Conservation (phyloP, 257 asterid species). For the Nicotiana attenuata region DNA sequence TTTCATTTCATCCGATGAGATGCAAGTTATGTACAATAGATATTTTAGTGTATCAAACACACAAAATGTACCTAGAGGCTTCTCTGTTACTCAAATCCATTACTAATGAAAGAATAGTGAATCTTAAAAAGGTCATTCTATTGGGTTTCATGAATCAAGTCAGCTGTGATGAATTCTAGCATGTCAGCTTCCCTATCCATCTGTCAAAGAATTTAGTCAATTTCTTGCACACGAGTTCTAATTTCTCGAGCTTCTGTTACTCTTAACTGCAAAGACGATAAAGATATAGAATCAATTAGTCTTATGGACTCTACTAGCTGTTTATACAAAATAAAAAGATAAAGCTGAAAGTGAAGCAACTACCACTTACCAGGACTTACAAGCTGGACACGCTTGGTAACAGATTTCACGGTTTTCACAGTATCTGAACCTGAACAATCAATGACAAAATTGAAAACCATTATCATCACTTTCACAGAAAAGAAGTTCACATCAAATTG, state of each 20-base stretch:
- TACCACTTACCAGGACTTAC: conserved; percentile 71
- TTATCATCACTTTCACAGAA: conserved; percentile 5
- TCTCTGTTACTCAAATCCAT: neutral
- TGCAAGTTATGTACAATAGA: neutral
- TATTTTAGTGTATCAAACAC: neutral
- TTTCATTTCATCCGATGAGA: neutral
- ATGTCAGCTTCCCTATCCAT: neutral
- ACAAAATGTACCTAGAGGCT: neutral
- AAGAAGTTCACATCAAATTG: conserved; percentile 2
- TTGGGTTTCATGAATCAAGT: neutral
- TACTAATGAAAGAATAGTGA: neutral
- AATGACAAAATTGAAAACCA: conserved; percentile 3
- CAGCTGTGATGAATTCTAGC: neutral
- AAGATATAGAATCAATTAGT: neutral
- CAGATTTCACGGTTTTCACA: conserved; percentile 56
- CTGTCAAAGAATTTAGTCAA: neutral
- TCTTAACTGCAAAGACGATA: conserved; percentile 11
- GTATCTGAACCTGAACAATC: conserved; percentile 50
- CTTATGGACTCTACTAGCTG: neutral
- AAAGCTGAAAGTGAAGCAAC: neutral
- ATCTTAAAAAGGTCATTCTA: neutral
- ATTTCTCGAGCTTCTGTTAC: conserved; percentile 1
- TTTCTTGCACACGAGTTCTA: neutral
- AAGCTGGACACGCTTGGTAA: conserved; percentile 61
- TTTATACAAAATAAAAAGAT: neutral